phyloP scores from a whole-genome alignment of 2,329 filamentous ascomycete genomes.

The Trichoderma koningii region DNA sequence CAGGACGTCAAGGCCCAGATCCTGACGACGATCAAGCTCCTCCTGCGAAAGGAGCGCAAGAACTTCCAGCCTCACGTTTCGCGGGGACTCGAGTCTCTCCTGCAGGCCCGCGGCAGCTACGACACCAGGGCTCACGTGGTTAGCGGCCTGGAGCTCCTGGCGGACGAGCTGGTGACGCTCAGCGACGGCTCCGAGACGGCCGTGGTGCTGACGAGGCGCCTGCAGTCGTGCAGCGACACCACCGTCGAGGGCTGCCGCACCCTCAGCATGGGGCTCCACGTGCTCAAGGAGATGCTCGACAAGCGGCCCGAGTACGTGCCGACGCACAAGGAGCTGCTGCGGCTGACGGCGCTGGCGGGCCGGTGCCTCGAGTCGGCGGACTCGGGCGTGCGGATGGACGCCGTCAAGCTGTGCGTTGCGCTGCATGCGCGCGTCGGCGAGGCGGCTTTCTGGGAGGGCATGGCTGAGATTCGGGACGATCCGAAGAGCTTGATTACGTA shows the following conservation, averaged over 20 bases:
- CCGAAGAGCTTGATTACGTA: conserved; percentile 78
- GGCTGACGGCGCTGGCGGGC: conserved; percentile 54
- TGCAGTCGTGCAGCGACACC: conserved; percentile 47
- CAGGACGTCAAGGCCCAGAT: conserved; percentile 75
- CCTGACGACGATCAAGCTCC: conserved; percentile 70
- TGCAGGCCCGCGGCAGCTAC: conserved; percentile 65
- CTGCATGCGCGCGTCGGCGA: conserved; percentile 66
- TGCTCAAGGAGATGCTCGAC: conserved; percentile 62
- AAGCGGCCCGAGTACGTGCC: conserved; percentile 52
- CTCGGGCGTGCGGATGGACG: conserved; percentile 69
- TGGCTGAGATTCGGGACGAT: conserved; percentile 67
- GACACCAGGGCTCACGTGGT: conserved; percentile 72
- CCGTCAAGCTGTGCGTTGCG: conserved; percentile 76
- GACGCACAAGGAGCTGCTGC: conserved; percentile 53
- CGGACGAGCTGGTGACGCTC: conserved; percentile 69
- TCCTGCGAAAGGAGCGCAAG: conserved; percentile 67
- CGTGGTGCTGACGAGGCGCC: conserved; percentile 53
- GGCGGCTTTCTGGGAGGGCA: conserved; percentile 65
- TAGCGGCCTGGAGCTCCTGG: conserved; percentile 71
- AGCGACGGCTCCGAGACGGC: conserved; percentile 64
- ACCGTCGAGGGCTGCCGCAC: conserved; percentile 52
- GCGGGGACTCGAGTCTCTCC: conserved; percentile 66
- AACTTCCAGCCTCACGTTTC: conserved; percentile 69
- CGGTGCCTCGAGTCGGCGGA: conserved; percentile 62
- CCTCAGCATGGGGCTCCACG: conserved; percentile 64